A percentile compares a stretch with the other conserved stretches of the same genome.
These are phyloP conservation scores for Beauveria bassiana DNA, from an alignment of 2,329 filamentous ascomycete species.

Conservation along the genomic window DNA sequence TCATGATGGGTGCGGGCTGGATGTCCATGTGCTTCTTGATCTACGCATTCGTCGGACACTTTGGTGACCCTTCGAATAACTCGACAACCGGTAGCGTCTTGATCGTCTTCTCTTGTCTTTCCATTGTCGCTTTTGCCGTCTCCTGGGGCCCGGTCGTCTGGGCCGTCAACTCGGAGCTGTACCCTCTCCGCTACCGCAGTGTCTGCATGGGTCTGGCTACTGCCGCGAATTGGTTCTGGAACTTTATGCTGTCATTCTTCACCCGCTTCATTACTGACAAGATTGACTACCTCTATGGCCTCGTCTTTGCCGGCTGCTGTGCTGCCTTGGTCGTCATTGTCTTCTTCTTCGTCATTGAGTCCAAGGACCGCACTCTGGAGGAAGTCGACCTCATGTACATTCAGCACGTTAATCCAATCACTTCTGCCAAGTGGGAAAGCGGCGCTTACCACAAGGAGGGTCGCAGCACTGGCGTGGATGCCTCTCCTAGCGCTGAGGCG, in stretches of 20 bases:
- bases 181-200: constrained; percentile 49
- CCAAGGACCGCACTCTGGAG: constrained; percentile 62
- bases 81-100: constrained; percentile 49
- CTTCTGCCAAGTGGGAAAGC: constrained; percentile 30
- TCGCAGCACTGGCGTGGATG: neutral
- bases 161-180: constrained; percentile 58
- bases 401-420: constrained; percentile 40
- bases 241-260: constrained; percentile 50
- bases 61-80: constrained; percentile 35
- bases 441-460: neutral
- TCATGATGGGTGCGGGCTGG: constrained; percentile 57
- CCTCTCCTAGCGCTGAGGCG: neutral
- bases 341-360: constrained; percentile 71
- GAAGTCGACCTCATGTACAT: constrained; percentile 74
- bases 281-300: constrained; percentile 63
- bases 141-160: constrained; percentile 66
- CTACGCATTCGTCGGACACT: constrained; percentile 42
- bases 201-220: constrained; percentile 49
- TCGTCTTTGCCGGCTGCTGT: constrained; percentile 64
- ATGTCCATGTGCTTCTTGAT: constrained; percentile 46
- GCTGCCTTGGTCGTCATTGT: constrained; percentile 55
- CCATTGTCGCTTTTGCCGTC: constrained; percentile 59
- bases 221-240: constrained; percentile 56
- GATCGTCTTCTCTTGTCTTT: constrained; percentile 62
- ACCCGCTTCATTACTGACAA: constrained; percentile 65